These are phyloP conservation scores for Fusarium goolgardi DNA, from an alignment of 2,329 filamentous ascomycete genomes.

Conservation along the genomic window DNA sequence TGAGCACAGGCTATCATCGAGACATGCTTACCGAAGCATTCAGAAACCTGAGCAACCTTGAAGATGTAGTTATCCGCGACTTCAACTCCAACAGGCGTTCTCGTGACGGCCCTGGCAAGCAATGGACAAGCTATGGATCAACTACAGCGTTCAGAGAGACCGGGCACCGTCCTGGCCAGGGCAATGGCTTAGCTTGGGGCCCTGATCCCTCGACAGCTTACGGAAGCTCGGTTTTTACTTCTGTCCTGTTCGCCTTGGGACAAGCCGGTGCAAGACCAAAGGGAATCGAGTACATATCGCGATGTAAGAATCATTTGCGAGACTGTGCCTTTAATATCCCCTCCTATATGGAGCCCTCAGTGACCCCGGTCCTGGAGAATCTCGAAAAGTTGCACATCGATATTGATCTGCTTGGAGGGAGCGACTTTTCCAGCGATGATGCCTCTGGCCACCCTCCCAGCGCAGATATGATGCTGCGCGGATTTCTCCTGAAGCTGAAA, in stretches of 20 bases:
- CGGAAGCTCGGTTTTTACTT: conserved; percentile 53
- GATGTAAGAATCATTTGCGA: conserved; percentile 48
- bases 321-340: conserved; percentile 62
- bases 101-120: conserved; percentile 58
- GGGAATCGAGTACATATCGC: conserved; percentile 62
- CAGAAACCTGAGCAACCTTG: conserved; percentile 63
- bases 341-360: conserved; percentile 50
- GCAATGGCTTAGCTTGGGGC: background rate
- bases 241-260: conserved; percentile 58
- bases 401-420: conserved; percentile 40
- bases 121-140: conserved; percentile 68
- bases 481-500: conserved; percentile 43
- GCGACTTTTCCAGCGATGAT: conserved; percentile 7
- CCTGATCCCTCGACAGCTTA: conserved; percentile 36
- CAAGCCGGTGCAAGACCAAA: conserved; percentile 53
- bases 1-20: conserved; percentile 59
- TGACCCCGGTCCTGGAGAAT: conserved; percentile 57
- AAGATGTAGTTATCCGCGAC: conserved; percentile 69
- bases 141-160: conserved; percentile 54
- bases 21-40: conserved; percentile 69
- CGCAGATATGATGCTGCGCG: conserved; percentile 37
- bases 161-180: conserved; percentile 40
- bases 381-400: conserved; percentile 58
- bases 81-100: conserved; percentile 62
- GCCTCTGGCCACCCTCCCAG: conserved; percentile 5